Percentiles rank a stretch among this genome's conserved stretches.
Conservation (phyloP, 441 rosid species). For the Iberis amara region DNA sequence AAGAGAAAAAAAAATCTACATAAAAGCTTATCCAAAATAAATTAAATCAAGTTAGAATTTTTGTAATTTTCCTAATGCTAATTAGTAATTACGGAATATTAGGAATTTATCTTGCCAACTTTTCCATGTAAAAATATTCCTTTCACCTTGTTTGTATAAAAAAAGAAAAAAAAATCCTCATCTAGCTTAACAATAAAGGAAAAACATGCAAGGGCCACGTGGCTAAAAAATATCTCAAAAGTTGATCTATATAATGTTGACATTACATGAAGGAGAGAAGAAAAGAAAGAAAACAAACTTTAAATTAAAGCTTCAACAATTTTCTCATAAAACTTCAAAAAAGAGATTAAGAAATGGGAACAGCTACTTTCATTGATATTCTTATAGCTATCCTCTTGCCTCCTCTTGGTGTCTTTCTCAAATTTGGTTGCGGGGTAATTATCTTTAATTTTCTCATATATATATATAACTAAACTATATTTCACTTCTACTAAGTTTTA, state of each 20-base stretch:
- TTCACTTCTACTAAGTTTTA: not conserved
- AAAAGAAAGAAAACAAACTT: slow-evolving; percentile 17
- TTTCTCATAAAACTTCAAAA: not conserved
- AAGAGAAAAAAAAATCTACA: no score
- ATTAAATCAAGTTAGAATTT: no score
- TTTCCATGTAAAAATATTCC: not conserved
- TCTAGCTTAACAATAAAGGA: slow-evolving; percentile 2
- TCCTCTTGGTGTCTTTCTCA: slow-evolving; percentile 91
- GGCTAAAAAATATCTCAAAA: slow-evolving; percentile 27
- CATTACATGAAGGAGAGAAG: slow-evolving; percentile 2
- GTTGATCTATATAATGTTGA: slow-evolving; percentile 24
- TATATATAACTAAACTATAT: no score
- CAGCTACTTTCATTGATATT: slow-evolving; percentile 63
- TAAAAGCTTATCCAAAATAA: no score
- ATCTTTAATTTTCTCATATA: not conserved
- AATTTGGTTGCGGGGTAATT: slow-evolving; percentile 57
- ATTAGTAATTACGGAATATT: slow-evolving; percentile 2
- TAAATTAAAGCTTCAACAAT: not conserved
- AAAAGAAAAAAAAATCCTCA: not conserved
- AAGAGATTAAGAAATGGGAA: slow-evolving; percentile 23
- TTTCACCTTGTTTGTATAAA: not conserved
- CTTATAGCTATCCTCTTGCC: slow-evolving; percentile 78
- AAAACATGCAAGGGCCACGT: slow-evolving; percentile 17
- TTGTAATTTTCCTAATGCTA: no score
- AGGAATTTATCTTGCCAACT: not conserved